Base-by-base conservation (phyloP, 2,329 filamentous ascomycete species). In the Helminthosporium solani region DNA sequence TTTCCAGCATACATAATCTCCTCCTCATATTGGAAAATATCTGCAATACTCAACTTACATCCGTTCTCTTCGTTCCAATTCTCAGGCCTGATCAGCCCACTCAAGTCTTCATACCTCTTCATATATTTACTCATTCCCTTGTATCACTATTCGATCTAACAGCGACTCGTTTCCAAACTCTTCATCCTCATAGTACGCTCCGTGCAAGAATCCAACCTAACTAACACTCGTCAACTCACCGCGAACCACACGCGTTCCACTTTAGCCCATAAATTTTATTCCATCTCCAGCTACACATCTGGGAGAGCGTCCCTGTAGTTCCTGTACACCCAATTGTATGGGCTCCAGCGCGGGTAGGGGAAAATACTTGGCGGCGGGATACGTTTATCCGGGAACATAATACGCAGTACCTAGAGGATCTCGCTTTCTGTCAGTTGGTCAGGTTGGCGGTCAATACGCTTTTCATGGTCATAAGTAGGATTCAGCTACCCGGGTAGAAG, bases 231-330 rank as follows among this genome's bases (percentile, higher is more conserved):
- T 83, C 1, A 77, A 78, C 58, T 86, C 83, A 0, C 83, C 0
- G 83, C 81, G 48, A 84, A 86, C 73, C 76, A 84, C 2, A 86
- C 63, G 0, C 79, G 65, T 18, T 73, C 73, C 0, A 82, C 63
- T 50, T 84, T 84, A 15, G 82, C 80, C 1, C 82, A 75, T 8
- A 86, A 68, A 54, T 86, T 85, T 60, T 85, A 78, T 52, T 85
- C 82, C 69, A 75, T 79, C 56, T 84, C 77, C 0, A 85, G 67
- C 0, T 77, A 81, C 46, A 80, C 79, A 0, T 77, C 78, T 0
- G 76, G 69, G 0, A 82, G 83, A 82, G 82, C 85, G 60, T 85
- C 84, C 30, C 78, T 81, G 63, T 83, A 85, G 15, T 76, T 81
- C 5, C 83, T 82, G 42, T 75, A 79, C 23, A 73, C 53, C 74